Percentiles rank a stretch among this genome's conserved stretches.
Evolutionary conservation across 2,329 filamentous ascomycete species (phyloP).

Genomic region (Colletotrichum costaricense): DNA sequence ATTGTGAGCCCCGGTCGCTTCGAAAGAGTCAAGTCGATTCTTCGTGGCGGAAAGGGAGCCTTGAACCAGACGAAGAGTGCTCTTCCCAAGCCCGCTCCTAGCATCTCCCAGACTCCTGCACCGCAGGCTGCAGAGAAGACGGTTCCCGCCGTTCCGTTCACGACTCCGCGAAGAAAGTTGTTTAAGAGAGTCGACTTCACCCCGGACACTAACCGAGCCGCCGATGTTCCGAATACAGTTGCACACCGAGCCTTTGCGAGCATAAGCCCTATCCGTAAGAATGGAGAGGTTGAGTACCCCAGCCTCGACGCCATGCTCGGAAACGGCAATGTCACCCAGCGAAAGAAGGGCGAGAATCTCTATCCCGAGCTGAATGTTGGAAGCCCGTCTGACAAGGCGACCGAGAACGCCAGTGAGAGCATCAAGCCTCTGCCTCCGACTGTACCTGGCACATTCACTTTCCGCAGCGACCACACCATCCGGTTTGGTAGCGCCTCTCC

Average conservation of each 20-base stretch:
- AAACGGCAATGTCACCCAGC: conserved; percentile 42
- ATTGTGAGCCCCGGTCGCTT: conserved; percentile 63
- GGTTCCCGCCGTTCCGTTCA: conserved; percentile 63
- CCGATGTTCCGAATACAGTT: conserved; percentile 51
- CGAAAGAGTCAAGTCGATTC: conserved; percentile 69
- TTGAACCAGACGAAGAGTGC: conserved; percentile 56
- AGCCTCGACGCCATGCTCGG: conserved; percentile 43
- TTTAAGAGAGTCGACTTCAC: conserved; percentile 85
- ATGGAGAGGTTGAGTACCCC: conserved; percentile 48
- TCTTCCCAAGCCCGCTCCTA: conserved; percentile 56
- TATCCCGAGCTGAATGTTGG: conserved; percentile 63
- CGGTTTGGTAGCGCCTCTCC: conserved; percentile 61
- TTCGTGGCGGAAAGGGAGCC: conserved; percentile 55
- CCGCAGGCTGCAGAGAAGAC: conserved; percentile 61
- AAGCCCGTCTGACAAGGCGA: conserved; percentile 31
- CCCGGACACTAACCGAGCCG: conserved; percentile 69
- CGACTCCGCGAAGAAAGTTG: conserved; percentile 75
- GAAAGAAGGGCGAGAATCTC: conserved; percentile 49
- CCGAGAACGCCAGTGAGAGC: conserved; percentile 38
- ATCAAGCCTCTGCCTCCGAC: conserved; percentile 48
- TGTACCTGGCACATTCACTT: conserved; percentile 70
- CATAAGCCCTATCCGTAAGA: conserved; percentile 45
- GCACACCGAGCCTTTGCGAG: conserved; percentile 62
- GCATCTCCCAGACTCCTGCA: conserved; percentile 59
- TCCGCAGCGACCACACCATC: conserved; percentile 75